Base-by-base conservation (phyloP, 345 rosid genomes). In the Hypericum perforatum region DNA sequence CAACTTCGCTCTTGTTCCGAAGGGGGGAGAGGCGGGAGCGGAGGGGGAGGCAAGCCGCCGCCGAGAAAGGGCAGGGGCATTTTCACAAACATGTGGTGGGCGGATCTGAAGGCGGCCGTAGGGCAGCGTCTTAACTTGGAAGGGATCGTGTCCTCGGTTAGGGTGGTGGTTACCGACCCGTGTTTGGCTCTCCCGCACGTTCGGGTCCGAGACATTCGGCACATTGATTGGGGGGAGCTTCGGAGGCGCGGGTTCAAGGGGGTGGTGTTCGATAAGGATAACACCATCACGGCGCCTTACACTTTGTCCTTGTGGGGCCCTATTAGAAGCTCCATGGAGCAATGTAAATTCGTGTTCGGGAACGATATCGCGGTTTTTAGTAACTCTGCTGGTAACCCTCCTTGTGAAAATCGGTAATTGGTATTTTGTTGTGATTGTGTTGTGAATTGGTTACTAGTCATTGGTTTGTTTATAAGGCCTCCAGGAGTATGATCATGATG, bases 181-280 rank as follows among this genome's bases (percentile, higher is more conserved):
- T 83, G 81, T 51, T 78, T 86, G 68, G 85, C 80, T 59, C 65
- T 86, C 6, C 97, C 99, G 11, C 97, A 94, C 57, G 80, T 89
- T 41, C 41, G 69, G 2, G 96, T 89, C 53, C 78, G 75, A 11
- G 89, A 86, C 65, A 67, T 89, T 43, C 63, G 97, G 63, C 66
- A 74, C 58, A 75, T 89, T 64, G 94, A 94, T 57, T 89, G 99
- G 99, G 73, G 55, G 14, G 94, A 82, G 75, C 81, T 94, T 46
- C 81, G 67, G 39, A 69, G 55, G 55, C 82, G 78, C 60, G 99
- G 99, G 0, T 94, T 89, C 64, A 76, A 67, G 50, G 99, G 95
- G 3, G 97, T 94, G 7, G 99, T 94, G 15, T 94, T 94, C 49
- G 99, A 94, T 56, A 94, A 94, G 69, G 99, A 94, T 52, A 94